Evolutionary conservation across 768 basidiomycete genomes (phyloP).

Genomic region (Calocybe gangraenosa): DNA sequence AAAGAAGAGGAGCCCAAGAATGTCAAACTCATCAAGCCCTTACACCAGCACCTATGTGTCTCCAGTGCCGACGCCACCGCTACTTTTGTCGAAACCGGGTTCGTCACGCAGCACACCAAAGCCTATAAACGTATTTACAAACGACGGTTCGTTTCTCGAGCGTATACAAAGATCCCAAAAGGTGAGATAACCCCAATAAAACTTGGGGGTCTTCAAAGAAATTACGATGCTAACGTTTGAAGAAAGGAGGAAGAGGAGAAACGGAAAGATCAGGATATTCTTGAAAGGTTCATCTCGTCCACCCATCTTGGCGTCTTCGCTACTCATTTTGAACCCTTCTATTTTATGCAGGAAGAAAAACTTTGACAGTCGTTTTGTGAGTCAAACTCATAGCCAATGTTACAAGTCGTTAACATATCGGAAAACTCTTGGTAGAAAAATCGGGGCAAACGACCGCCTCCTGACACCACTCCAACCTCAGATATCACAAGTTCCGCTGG

Average conservation of each 20-base stretch:
- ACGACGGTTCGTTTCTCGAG: conserved; percentile 68
- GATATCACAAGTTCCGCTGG: conserved; percentile 14
- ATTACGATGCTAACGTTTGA: not conserved
- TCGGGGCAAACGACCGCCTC: conserved; percentile 51
- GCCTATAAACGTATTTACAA: conserved; percentile 55
- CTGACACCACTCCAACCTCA: conserved; percentile 26
- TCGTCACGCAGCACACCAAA: conserved; percentile 36
- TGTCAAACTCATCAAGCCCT: conserved; percentile 15
- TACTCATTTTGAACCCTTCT: not conserved
- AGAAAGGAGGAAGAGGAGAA: conserved; percentile 55
- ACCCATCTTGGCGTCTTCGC: conserved; percentile 1
- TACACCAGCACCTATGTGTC: conserved; percentile 13
- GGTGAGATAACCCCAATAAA: conserved; percentile 28
- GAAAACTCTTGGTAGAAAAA: conserved; percentile 42
- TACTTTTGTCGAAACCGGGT: conserved; percentile 10
- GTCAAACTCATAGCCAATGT: no score
- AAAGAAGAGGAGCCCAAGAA: no score
- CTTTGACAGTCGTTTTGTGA: conserved; percentile 46
- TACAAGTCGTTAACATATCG: no score
- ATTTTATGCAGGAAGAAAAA: conserved; percentile 44
- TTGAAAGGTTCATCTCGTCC: conserved; percentile 37
- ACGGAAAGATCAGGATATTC: conserved; percentile 46
- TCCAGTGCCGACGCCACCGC: conserved; percentile 10
- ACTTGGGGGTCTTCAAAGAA: no score
- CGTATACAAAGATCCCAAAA: conserved; percentile 55